These are phyloP conservation scores for Puccinia brachypodii DNA, from an alignment of 1,284 basidiomycete genomes.

Conservation along the genomic window DNA sequence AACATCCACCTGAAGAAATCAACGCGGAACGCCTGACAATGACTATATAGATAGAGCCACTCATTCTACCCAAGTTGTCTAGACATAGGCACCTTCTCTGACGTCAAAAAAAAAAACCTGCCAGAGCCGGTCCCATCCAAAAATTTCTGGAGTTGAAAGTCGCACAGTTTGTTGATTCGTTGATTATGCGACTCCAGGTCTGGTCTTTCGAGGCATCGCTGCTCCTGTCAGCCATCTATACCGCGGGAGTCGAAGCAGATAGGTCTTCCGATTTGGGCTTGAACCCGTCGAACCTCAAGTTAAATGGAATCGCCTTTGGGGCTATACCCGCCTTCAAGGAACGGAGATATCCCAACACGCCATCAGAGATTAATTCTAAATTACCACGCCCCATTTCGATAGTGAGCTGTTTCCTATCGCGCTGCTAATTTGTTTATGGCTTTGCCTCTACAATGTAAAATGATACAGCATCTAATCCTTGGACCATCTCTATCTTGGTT, in stretches of 20 bases:
- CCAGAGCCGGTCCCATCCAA: background rate
- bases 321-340: conserved; percentile 44
- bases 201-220: conserved; percentile 1
- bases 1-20: background rate
- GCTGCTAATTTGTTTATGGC: background rate
- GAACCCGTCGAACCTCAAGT: conserved; percentile 32
- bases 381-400: conserved; percentile 37
- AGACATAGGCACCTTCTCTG: background rate
- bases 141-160: background rate
- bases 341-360: conserved; percentile 31
- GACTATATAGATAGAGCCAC: conserved; percentile 13
- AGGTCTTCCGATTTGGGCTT: conserved; percentile 26
- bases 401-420: conserved; percentile 13
- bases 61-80: background rate
- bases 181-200: background rate
- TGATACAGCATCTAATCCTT: background rate
- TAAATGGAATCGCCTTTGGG: conserved; percentile 41
- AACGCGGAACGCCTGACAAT: background rate
- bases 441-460: background rate
- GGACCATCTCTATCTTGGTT: background rate
- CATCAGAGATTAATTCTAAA: conserved; percentile 40
- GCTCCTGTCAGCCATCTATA: conserved; percentile 1
- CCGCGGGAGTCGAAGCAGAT: background rate
- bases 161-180: background rate
- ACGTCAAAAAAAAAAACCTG: background rate